Percentiles rank a stretch among this genome's conserved stretches.
phyloP scores from a whole-genome alignment of 768 basidiomycete species.

The Leccinellum albellum region DNA sequence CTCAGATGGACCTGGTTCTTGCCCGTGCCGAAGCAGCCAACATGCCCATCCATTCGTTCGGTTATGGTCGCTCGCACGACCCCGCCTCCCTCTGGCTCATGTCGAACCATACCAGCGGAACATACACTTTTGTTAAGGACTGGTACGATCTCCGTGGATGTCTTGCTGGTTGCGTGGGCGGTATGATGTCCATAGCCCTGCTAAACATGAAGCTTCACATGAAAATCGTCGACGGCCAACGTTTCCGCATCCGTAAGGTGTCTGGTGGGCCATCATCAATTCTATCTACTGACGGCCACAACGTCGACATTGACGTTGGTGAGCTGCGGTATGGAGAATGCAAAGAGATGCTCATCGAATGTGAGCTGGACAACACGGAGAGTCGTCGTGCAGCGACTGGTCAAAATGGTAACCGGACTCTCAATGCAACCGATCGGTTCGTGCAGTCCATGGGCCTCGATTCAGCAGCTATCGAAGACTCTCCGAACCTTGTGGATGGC shows the following conservation, averaged over 20 bases:
- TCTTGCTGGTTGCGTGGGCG: conserved; percentile 91
- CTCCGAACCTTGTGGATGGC: conserved; percentile 72
- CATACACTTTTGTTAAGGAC: conserved; percentile 97
- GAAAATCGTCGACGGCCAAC: conserved; percentile 83
- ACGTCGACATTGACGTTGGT: conserved; percentile 92
- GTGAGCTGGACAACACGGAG: conserved; percentile 80
- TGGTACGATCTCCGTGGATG: conserved; percentile 95
- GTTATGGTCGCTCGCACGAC: conserved; percentile 95
- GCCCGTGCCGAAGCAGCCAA: conserved; percentile 96
- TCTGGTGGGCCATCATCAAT: conserved; percentile 86
- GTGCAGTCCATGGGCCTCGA: conserved; percentile 85
- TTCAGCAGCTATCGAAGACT: conserved; percentile 65
- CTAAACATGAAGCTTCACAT: conserved; percentile 94
- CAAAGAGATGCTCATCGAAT: conserved; percentile 95
- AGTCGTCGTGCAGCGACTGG: conserved; percentile 14
- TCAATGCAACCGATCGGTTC: conserved; percentile 87
- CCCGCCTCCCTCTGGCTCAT: conserved; percentile 98
- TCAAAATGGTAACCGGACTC: conserved; percentile 24
- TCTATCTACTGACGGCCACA: conserved; percentile 85
- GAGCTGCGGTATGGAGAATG: conserved; percentile 95
- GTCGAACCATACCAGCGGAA: conserved; percentile 96
- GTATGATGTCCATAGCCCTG: conserved; percentile 93
- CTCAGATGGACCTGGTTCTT: conserved; percentile 97
- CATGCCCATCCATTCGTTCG: conserved; percentile 95
- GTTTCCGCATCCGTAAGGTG: conserved; percentile 93